phyloP scores from a whole-genome alignment of 2,329 filamentous ascomycete species.

The Paradendryphiella salina region DNA sequence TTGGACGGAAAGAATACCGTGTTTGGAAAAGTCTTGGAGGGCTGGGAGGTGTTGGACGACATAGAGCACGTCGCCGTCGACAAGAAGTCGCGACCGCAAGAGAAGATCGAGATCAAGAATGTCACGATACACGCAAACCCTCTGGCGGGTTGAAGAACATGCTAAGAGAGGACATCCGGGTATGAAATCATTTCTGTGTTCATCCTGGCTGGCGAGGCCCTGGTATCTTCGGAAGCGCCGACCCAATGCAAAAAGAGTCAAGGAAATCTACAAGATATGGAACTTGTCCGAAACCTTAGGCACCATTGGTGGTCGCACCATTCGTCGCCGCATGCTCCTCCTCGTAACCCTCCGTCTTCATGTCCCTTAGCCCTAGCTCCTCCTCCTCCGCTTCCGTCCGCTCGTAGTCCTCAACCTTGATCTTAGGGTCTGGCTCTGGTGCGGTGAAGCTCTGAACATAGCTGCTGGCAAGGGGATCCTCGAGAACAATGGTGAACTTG shows the following conservation, averaged over 20 bases:
- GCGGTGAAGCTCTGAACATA: slow-evolving; percentile 87
- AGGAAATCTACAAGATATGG: slow-evolving; percentile 21
- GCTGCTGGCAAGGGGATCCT: slow-evolving; percentile 87
- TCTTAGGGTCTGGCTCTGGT: slow-evolving; percentile 80
- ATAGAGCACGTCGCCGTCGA: slow-evolving; percentile 75
- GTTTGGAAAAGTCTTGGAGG: slow-evolving; percentile 70
- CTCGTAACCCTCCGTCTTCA: slow-evolving; percentile 89
- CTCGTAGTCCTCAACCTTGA: slow-evolving; percentile 79
- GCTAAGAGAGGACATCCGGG: background rate
- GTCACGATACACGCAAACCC: slow-evolving; percentile 81
- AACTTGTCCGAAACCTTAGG: slow-evolving; percentile 7
- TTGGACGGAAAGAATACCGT: slow-evolving; percentile 83
- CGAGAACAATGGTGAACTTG: slow-evolving; percentile 79
- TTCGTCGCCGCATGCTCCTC: slow-evolving; percentile 46
- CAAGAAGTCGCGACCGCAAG: slow-evolving; percentile 74
- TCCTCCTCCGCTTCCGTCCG: slow-evolving; percentile 92
- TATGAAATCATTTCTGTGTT: slow-evolving; percentile 15
- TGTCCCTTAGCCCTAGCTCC: slow-evolving; percentile 85
- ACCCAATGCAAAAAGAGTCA: slow-evolving; percentile 30
- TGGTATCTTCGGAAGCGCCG: slow-evolving; percentile 42
- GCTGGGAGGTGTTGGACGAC: slow-evolving; percentile 66
- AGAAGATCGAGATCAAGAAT: slow-evolving; percentile 66
- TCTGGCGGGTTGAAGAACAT: slow-evolving; percentile 56
- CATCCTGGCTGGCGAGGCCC: slow-evolving; percentile 40
- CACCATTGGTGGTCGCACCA: slow-evolving; percentile 26